These are phyloP conservation scores for Xylaria sp. DNA, from an alignment of 2,329 filamentous ascomycete species.

Conservation along the genomic window DNA sequence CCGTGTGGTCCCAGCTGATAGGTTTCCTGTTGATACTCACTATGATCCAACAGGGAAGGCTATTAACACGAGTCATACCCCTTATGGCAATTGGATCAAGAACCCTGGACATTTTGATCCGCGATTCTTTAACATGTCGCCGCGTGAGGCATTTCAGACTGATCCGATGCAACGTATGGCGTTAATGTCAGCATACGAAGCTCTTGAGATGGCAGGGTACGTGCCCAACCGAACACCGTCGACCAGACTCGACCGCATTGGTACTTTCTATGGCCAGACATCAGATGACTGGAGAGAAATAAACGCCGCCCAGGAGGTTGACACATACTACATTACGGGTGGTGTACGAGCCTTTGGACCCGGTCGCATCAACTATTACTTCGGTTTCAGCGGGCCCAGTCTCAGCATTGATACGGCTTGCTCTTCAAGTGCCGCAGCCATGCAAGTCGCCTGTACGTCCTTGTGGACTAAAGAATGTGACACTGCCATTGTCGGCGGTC, in stretches of 20 bases:
- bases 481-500: conserved; percentile 78
- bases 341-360: conserved; percentile 56
- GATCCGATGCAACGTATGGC: conserved; percentile 83
- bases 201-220: conserved; percentile 80
- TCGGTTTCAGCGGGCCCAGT: conserved; percentile 48
- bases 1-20: conserved; percentile 68
- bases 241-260: conserved; percentile 66
- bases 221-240: conserved; percentile 76
- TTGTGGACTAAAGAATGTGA: conserved; percentile 79
- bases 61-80: conserved; percentile 78
- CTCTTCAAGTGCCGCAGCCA: conserved; percentile 46
- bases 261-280: conserved; percentile 77
- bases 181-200: conserved; percentile 78
- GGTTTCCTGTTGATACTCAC: conserved; percentile 76
- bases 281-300: conserved; percentile 81
- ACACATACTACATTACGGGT: conserved; percentile 61
- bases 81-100: conserved; percentile 76
- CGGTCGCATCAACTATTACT: conserved; percentile 55
- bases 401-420: conserved; percentile 50
- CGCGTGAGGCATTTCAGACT: conserved; percentile 78
- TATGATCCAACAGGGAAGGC: conserved; percentile 73
- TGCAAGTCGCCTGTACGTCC: conserved; percentile 64
- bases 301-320: conserved; percentile 72
- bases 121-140: conserved; percentile 88
- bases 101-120: conserved; percentile 80